Evolutionary conservation across 768 basidiomycete genomes (phyloP), one percentile per base, ranked within the genome.

Genomic region (Lentinula boryana): DNA sequence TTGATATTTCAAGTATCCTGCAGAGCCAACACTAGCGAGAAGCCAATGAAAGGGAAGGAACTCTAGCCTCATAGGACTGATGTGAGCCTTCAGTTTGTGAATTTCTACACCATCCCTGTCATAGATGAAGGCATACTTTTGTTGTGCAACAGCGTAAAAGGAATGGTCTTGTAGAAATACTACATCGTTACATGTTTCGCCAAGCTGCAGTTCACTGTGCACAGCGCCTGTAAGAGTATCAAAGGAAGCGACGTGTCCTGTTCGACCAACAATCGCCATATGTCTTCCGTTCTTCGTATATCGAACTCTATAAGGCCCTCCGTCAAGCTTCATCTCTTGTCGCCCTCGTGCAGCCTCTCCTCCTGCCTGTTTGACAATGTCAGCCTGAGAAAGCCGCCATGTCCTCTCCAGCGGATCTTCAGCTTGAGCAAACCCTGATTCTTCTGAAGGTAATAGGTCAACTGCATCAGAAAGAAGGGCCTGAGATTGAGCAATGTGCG

Each of bases 21-120:
- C 77, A 68, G 95, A 91, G 6, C 95, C 93, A 15, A 94, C 80
- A 63, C 84, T 88, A 10, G 85, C 92, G 2, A 99, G 82, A 9
- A 99, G 79, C 89, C 93, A 99, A 70, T 99, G 97, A 66, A 95
- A 98, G 0, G 93, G 94, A 6, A 99, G 80, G 70, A 93, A 98
- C 67, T 95, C 93, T 41, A 99, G 81, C 62, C 88, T 79, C 5
- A 91, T 93, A 1, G 93, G 90, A 67, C 98, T 97, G 63, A 97
- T 83, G 66, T 94, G 92, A 0, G 85, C 77, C 69, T 88, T 88
- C 13, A 95, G 77, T 63, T 85, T 80, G 68, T 98, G 97, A 4
- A 99, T 73, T 70, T 98, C 97, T 13, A 97, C 89, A 21, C 97
- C 96, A 65, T 93, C 84, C 35, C 87, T 83, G 73, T 98, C 97